Evolutionary conservation across 768 basidiomycete genomes (phyloP), one percentile per base, ranked within the genome.

Genomic region (Tricholoma sp.): DNA sequence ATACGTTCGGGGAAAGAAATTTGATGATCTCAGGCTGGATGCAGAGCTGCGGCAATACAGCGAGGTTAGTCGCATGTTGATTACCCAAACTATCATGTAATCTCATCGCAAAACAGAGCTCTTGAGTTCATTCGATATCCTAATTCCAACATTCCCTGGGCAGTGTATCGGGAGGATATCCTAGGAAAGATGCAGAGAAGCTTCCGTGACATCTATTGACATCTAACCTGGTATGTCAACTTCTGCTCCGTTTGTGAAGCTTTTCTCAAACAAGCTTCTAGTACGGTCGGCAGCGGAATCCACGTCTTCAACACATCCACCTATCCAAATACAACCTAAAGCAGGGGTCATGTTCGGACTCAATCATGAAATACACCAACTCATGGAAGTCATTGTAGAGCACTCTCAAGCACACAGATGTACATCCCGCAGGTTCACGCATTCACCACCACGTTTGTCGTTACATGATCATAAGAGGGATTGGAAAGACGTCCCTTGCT

Each of bases 401-500:
- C 14, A 35, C 10, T 32, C 21, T 32, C 59, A 61, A 1, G 39
- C n/a, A 5, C 39, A n/a, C 18, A 19, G 39, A 41, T 8, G 39
- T 41, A 5, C 6, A n/a, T 7, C 9, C 1, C 6, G n/a, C n/a
- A 19, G 10, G 19, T 41, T 41, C n/a, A n/a, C n/a, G 7, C n/a
- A 18, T 5, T 41, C n/a, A 18, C 39, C 39, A 7, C 56, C 64
- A 10, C 61, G 59, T 18, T 31, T 70, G 8, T 66, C 63, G 6
- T 67, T 74, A n/a, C 55, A 72, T 6, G 72, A 71, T 8, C 56
- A 67, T 11, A 71, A n/a, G 71, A 0, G 70, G 72, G 2, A 69
- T 72, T 12, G 71, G 72, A 0, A 74, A 72, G 54, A 74, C 72
- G 0, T 66, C 72, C 1, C 50, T 71, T 14, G 68, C 69, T 8